Percentiles rank a stretch among this genome's conserved stretches.
These are phyloP conservation scores for Yamadazyma philogaea DNA, from an alignment of 805 yeast genomes.

Conservation along the genomic window DNA sequence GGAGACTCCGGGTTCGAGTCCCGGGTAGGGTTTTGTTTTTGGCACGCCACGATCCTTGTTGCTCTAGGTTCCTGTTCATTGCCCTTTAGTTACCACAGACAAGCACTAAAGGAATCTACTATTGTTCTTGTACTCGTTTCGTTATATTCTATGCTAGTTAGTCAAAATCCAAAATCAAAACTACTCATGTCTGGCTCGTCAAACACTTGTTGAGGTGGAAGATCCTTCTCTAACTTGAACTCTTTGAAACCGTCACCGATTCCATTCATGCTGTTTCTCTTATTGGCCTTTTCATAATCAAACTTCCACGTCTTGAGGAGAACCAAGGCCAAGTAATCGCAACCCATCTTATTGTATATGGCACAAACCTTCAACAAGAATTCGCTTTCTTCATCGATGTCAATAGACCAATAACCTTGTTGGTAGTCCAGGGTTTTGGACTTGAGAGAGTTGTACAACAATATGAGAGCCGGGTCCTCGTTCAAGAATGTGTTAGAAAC, in stretches of 20 bases:
- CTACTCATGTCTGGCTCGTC: slow-evolving; percentile 78
- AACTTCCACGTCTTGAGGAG: slow-evolving; percentile 62
- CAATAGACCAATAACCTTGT: slow-evolving; percentile 46
- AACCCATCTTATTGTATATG: slow-evolving; percentile 85
- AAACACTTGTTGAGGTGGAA: slow-evolving; percentile 54
- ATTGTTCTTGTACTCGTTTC: too few relatives aligned
- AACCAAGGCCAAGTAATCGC: slow-evolving; percentile 70
- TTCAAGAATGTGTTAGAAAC: slow-evolving; percentile 41
- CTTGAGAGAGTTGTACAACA: slow-evolving; percentile 62
- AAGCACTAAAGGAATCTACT: too few relatives aligned
- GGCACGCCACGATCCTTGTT: too few relatives aligned
- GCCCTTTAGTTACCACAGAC: not conserved
- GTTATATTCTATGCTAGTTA: slow-evolving; percentile 2
- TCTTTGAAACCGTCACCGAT: slow-evolving; percentile 5
- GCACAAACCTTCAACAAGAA: slow-evolving; percentile 61
- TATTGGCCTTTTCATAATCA: slow-evolving; percentile 4
- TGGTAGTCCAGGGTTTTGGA: slow-evolving; percentile 48
- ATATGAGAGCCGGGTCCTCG: slow-evolving; percentile 80
- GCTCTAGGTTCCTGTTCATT: not conserved
- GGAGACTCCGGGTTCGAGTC: slow-evolving; percentile 43
- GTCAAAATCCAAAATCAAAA: slow-evolving; percentile 46
- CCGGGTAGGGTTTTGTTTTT: slow-evolving; percentile 32
- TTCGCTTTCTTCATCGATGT: slow-evolving; percentile 50
- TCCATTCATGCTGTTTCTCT: slow-evolving; percentile 3
- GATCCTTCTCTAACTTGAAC: slow-evolving; percentile 6